Evolutionary conservation across 805 yeast genomes (phyloP).

Genomic region (Saturnispora galanensis): DNA sequence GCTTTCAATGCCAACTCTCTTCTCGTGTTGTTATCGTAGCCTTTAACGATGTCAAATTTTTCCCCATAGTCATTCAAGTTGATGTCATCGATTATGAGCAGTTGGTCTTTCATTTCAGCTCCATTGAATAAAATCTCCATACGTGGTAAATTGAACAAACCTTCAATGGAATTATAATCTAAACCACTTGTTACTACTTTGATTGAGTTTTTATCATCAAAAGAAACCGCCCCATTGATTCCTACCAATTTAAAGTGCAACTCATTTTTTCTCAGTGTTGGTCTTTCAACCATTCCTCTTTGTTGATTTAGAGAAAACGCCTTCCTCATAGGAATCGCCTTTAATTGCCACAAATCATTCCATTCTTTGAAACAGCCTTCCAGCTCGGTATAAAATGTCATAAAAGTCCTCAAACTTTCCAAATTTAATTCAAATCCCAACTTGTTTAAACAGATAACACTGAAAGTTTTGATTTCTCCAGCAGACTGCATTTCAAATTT

Average conservation of each 20-base stretch:
- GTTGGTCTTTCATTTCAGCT: neutral
- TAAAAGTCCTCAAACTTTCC: slow-evolving; percentile 4
- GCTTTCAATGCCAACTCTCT: slow-evolving; percentile 7
- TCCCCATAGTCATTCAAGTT: neutral
- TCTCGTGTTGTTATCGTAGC: slow-evolving; percentile 20
- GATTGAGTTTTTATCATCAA: neutral
- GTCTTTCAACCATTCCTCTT: neutral
- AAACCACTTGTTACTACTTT: slow-evolving; percentile 1
- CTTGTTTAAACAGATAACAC: slow-evolving; percentile 33
- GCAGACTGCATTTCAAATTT: slow-evolving; percentile 38
- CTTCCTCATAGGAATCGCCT: too few species aligned
- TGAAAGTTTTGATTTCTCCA: slow-evolving; percentile 26
- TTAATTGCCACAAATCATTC: too few species aligned
- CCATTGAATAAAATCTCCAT: neutral
- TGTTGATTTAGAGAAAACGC: neutral
- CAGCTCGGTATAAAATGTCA: slow-evolving; percentile 10
- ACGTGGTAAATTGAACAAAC: neutral
- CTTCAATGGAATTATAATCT: neutral
- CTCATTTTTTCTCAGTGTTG: neutral
- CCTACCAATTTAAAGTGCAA: neutral
- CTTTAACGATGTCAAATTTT: slow-evolving; percentile 11
- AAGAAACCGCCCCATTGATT: slow-evolving; percentile 2
- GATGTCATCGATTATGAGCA: slow-evolving; percentile 17
- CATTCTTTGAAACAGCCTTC: slow-evolving; percentile 12
- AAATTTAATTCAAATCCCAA: slow-evolving; percentile 21